Evolutionary conservation across 768 basidiomycete species (phyloP).

Genomic region (Agrocybe chaxingu): DNA sequence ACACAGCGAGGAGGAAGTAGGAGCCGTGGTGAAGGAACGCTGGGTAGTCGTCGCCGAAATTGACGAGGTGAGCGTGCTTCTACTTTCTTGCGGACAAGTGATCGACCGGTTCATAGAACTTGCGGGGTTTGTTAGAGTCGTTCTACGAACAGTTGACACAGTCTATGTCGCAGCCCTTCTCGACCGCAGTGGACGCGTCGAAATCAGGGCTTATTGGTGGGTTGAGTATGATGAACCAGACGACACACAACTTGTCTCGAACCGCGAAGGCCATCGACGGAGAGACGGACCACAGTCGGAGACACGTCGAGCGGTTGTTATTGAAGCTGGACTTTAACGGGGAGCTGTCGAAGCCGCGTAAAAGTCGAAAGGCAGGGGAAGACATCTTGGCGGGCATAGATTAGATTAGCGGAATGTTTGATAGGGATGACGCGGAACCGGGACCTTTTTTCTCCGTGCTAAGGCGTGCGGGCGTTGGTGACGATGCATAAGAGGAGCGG

Average conservation of each 20-base stretch:
- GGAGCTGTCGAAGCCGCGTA: conserved; percentile 54
- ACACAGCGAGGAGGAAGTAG: conserved; percentile 53
- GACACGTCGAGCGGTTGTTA: conserved; percentile 80
- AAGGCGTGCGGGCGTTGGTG: too few relatives aligned
- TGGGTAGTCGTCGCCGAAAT: conserved; percentile 69
- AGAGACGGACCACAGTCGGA: conserved; percentile 59
- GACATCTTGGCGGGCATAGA: conserved; percentile 43
- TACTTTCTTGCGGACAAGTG: not conserved
- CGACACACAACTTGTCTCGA: conserved; percentile 49
- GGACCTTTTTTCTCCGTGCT: too few relatives aligned
- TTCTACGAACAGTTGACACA: conserved; percentile 81
- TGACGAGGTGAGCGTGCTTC: conserved; percentile 54
- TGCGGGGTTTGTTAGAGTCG: conserved; percentile 62
- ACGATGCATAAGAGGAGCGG: too few relatives aligned
- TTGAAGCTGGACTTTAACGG: conserved; percentile 86
- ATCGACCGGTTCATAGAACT: conserved; percentile 39
- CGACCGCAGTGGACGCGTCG: conserved; percentile 61
- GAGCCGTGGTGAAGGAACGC: conserved; percentile 71
- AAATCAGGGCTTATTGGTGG: conserved; percentile 60
- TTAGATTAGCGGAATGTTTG: conserved; percentile 16
- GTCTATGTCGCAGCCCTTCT: conserved; percentile 72
- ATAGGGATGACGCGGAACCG: too few relatives aligned
- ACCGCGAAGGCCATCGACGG: conserved; percentile 51
- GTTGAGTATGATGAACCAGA: conserved; percentile 49
- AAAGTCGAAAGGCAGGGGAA: conserved; percentile 17